Evolutionary conservation across 768 basidiomycete genomes (phyloP).

Genomic region (Boletus vermiculosoides): DNA sequence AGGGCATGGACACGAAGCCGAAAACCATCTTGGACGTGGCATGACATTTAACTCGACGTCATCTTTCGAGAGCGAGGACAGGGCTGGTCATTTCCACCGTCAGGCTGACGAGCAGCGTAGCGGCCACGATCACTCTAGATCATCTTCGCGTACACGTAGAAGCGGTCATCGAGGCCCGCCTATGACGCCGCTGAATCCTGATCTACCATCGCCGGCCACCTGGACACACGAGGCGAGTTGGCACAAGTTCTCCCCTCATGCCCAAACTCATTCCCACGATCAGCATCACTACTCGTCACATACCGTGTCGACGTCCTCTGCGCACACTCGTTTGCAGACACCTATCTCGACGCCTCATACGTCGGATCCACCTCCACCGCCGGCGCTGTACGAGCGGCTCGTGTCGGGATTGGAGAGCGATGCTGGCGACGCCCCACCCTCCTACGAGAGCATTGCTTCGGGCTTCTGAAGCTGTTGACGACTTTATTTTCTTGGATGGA

Average conservation of each 20-base stretch:
- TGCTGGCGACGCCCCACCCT: conserved; percentile 80
- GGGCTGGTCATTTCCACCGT: background rate
- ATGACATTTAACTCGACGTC: conserved; percentile 31
- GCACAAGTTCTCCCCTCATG: background rate
- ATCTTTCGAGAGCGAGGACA: conserved; percentile 25
- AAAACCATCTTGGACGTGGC: conserved; percentile 26
- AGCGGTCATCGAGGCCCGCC: background rate
- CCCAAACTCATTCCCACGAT: background rate
- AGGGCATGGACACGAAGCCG: conserved; percentile 4
- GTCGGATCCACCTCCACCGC: conserved; percentile 22
- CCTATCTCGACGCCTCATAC: conserved; percentile 5
- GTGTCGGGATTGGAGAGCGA: conserved; percentile 85
- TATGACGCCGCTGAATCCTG: background rate
- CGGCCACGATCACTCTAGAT: background rate
- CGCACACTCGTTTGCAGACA: background rate
- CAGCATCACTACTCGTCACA: background rate
- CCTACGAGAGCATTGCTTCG: conserved; percentile 31
- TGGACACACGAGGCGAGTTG: background rate
- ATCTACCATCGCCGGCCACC: background rate
- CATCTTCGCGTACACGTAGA: background rate
- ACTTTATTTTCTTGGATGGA: background rate
- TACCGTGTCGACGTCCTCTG: background rate
- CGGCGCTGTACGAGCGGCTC: conserved; percentile 71
- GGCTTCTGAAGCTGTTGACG: background rate
- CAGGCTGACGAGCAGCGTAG: background rate